Evolutionary conservation across 805 yeast species (phyloP), one percentile per base, ranked within the genome.

Genomic region (Candida insectorum): DNA sequence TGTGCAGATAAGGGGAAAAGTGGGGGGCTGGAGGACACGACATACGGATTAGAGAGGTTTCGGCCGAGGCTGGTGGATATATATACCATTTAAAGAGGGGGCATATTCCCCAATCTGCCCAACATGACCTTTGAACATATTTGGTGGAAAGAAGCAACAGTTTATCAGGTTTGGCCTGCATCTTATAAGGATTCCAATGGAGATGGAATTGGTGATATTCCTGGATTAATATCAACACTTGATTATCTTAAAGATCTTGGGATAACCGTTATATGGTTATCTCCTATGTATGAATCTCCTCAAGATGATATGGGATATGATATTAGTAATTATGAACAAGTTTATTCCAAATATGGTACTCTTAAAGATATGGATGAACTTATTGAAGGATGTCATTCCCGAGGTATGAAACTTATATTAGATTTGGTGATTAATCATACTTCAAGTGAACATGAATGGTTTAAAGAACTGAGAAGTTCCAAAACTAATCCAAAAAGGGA

Each of bases 231-330:
- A 39, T 62, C 72, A 12, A 65, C 67, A 19, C 55, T 76, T 42
- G 78, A 73, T 52, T 73, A 76, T 51, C 48, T 76, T 51, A 65
- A 71, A 48, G 52, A 51, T 15, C 54, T 75, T 20, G 79, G 79
- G 2, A 61, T 62, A 11, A 77, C 73, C 37, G 67, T 71, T n/a
- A 56, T 77, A 24, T 77, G 81, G 82, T 51, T 76, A 34, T 70
- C 74, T 16, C 82, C 81, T 14, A 71, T 72, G 60, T 75, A 64
- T 54, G 77, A 71, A 40, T 70, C 78, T 3, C 81, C 81, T 5
- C 76, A 72, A 49, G 73, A 68, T 32, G 82, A 76, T 49, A 75
- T 76, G 81, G 82, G 82, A 4, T 77, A 75, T 48, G 81, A 77
- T 45, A 73, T 77, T 46, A 54, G 73, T 13, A 68, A 77, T 53